These are phyloP conservation scores for Raphanus hybrid DNA, from an alignment of 441 rosid genomes.

Conservation along the genomic window DNA sequence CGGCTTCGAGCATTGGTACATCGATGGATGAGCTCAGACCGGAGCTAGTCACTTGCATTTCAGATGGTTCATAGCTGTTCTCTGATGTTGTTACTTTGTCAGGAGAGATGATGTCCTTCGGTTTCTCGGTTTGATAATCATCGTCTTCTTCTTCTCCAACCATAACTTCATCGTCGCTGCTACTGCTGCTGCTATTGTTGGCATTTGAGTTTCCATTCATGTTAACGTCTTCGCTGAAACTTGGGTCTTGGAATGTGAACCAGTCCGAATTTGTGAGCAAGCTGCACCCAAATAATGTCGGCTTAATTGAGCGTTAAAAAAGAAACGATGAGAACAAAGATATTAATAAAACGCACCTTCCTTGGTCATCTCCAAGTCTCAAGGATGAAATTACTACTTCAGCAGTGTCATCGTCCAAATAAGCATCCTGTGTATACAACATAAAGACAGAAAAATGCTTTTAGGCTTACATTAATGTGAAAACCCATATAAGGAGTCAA, in stretches of 20 bases:
- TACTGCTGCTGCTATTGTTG: conserved; percentile 48
- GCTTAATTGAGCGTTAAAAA: not conserved
- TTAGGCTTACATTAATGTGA: not conserved
- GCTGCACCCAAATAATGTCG: conserved; percentile 46
- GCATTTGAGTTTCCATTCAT: conserved; percentile 50
- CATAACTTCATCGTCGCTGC: conserved; percentile 81
- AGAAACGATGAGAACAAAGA: conserved; percentile 6
- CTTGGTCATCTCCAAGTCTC: conserved; percentile 96
- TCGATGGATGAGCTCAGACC: conserved; percentile 71
- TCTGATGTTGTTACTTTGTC: conserved; percentile 41
- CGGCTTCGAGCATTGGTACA: conserved; percentile 45
- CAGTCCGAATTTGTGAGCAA: conserved; percentile 95
- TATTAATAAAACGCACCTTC: conserved; percentile 44
- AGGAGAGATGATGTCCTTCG: conserved; percentile 24
- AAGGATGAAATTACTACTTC: conserved; percentile 91
- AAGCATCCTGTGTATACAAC: conserved; percentile 77
- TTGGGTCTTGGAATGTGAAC: conserved; percentile 95
- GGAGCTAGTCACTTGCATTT: conserved; percentile 61
- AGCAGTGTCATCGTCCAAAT: conserved; percentile 92
- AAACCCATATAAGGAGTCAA: not conserved
- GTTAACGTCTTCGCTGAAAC: conserved; percentile 62
- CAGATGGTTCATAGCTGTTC: conserved; percentile 54
- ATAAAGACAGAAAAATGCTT: not conserved
- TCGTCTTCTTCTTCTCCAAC: conserved; percentile 89
- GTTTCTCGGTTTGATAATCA: conserved; percentile 53